A percentile compares a stretch with the other conserved stretches of the same genome.
Evolutionary conservation across 257 asterid species (phyloP).

Genomic region (Lavandula angustifolia): DNA sequence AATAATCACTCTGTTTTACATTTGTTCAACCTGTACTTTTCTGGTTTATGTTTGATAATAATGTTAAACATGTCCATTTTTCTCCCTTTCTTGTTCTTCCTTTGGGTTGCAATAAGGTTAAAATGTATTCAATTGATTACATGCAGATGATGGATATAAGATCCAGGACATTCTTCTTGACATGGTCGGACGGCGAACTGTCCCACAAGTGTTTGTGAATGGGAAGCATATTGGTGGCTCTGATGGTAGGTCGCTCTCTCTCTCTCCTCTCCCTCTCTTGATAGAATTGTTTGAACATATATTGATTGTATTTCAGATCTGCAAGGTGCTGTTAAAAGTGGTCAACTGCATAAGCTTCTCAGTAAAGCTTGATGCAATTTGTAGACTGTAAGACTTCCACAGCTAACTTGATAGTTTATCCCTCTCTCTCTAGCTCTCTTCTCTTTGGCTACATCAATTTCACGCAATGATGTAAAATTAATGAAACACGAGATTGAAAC

Average conservation of each 20-base stretch:
- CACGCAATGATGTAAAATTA: too few species aligned
- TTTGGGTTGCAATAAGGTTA: background rate
- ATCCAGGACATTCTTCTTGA: constrained; percentile 82
- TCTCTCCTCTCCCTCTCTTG: background rate
- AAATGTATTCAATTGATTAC: too few species aligned
- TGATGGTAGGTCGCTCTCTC: constrained; percentile 53
- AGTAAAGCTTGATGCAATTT: constrained; percentile 38
- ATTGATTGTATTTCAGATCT: constrained; percentile 39
- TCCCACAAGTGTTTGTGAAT: constrained; percentile 93
- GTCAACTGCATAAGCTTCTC: constrained; percentile 51
- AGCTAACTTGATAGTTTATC: too few species aligned
- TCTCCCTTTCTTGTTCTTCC: background rate
- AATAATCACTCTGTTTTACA: too few species aligned
- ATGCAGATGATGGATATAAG: constrained; percentile 74
- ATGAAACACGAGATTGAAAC: too few species aligned
- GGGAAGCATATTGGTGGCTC: constrained; percentile 97
- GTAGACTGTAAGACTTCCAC: background rate
- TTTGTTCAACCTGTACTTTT: too few species aligned
- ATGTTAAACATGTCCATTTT: too few species aligned
- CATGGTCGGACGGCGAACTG: constrained; percentile 79
- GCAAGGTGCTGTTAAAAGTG: constrained; percentile 48
- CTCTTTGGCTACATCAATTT: too few species aligned
- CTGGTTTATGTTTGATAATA: too few species aligned
- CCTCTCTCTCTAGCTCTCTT: too few species aligned
- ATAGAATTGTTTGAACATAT: background rate